These are phyloP conservation scores for Aquilaria sinensis DNA, from an alignment of 345 rosid species.

Conservation along the genomic window DNA sequence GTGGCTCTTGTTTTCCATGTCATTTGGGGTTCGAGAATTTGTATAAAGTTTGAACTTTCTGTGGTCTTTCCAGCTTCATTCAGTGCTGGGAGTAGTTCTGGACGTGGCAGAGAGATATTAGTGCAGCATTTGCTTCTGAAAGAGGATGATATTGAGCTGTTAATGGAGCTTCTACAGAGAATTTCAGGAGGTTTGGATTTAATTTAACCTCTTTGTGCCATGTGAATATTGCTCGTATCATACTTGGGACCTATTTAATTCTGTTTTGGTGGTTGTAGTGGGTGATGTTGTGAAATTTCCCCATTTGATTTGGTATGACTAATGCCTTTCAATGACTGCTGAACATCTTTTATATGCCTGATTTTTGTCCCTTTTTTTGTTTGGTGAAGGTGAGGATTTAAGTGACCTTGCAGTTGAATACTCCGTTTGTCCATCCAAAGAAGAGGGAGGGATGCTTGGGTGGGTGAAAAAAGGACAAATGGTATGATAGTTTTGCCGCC, in stretches of 20 bases:
- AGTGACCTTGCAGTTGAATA: conserved; percentile 79
- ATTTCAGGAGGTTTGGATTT: conserved; percentile 40
- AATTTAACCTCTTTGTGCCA: background rate
- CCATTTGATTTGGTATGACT: too few species aligned
- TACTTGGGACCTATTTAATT: background rate
- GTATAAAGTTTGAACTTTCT: background rate
- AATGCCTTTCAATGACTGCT: too few species aligned
- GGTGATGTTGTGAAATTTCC: too few species aligned
- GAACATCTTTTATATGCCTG: too few species aligned
- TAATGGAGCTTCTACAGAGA: conserved; percentile 52
- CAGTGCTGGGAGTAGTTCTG: conserved; percentile 35
- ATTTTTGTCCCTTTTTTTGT: conserved; percentile 9
- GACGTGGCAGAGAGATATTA: conserved; percentile 48
- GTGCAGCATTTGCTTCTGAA: conserved; percentile 89
- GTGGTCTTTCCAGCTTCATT: conserved; percentile 40
- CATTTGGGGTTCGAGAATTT: conserved; percentile 1
- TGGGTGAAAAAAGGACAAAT: conserved; percentile 88
- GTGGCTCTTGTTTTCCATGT: background rate
- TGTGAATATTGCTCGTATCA: background rate
- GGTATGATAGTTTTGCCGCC: conserved; percentile 32
- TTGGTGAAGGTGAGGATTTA: conserved; percentile 76
- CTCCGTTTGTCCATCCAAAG: conserved; percentile 82
- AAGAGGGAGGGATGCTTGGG: conserved; percentile 89
- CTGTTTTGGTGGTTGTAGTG: background rate
- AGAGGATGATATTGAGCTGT: conserved; percentile 55